These are phyloP conservation scores for Tulasnella sp. DNA, from an alignment of 768 basidiomycete species.

Conservation along the genomic window DNA sequence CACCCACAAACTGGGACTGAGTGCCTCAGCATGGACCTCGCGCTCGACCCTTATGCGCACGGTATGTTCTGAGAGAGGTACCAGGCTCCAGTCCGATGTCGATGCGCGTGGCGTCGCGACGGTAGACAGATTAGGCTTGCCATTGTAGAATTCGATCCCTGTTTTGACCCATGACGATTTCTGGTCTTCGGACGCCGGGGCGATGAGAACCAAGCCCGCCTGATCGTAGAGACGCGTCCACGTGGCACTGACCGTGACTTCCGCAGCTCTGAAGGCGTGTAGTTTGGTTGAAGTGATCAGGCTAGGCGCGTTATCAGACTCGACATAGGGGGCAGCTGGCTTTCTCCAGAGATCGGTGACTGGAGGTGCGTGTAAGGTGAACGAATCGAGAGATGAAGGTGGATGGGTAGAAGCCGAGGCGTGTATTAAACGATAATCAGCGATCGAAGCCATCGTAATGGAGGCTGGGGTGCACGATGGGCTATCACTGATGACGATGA, in stretches of 20 bases:
- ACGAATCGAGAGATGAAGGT: background rate
- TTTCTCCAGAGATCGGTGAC: conserved; percentile 28
- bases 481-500: too few species aligned
- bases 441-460: background rate
- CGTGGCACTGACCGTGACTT: conserved; percentile 23
- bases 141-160: conserved; percentile 26
- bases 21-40: conserved; percentile 10
- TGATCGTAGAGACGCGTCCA: conserved; percentile 28
- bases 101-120: conserved; percentile 22
- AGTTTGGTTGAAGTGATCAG: conserved; percentile 15
- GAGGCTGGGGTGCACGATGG: too few species aligned
- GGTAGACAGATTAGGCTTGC: conserved; percentile 22
- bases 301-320: conserved; percentile 22
- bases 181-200: conserved; percentile 8
- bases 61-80: conserved; percentile 10
- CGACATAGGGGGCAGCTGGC: conserved; percentile 20
- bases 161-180: conserved; percentile 25
- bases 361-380: conserved; percentile 16
- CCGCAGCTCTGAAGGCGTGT: conserved; percentile 21
- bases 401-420: background rate
- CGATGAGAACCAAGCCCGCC: conserved; percentile 24
- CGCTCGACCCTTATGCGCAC: conserved; percentile 22
- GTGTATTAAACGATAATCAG: background rate
- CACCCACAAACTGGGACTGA: conserved; percentile 24
- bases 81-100: conserved; percentile 26